Base-by-base conservation (phyloP, 495 filamentous ascomycete species). In the Aspergillus nanangensis region DNA sequence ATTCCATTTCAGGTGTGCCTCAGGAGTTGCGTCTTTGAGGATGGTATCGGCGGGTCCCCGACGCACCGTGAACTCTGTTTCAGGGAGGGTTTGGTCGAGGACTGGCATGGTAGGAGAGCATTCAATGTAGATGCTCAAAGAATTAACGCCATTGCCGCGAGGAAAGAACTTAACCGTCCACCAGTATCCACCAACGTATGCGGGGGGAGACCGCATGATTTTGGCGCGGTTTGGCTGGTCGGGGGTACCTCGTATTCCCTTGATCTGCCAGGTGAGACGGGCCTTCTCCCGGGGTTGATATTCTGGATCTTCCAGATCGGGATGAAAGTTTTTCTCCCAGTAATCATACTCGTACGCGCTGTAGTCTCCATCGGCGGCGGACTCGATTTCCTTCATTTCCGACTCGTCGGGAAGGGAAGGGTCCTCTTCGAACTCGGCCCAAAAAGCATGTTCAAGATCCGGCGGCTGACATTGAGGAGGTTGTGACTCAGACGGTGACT, bases 151-250 rank as follows among this genome's bases (percentile, higher is more conserved):
- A 58, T 85, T 84, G 15, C 82, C 82, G 34, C 74, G 71, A 13
- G 82, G 82, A 49, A 80, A 86, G 62, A 83, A 83, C 55, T 84
- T 84, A 63, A 86, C 80, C 17, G 75, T 79, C 81, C 81, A 85
- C 61, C 82, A 82, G 50, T 79, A 80, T 27, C 77, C 81, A 2
- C 79, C 82, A 46, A 85, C 66, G 41, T 64, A 71, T 4, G 81
- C 74, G 8, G 72, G 58, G 1, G 75, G 79, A 14, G 81, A 84
- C 17, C 75, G 75, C 72, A 84, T 81, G 44, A 85, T 64, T 43
- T 70, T 68, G 24, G 71, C 70, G 4, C 68, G 69, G 58, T 84
- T 84, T 11, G 79, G 81, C 9, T 70, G 67, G 32, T 83, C 79
- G 36, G 70, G 71, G 3, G 81, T 83, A 9, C 81, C 82, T 40